Base-by-base conservation (phyloP, 1,284 basidiomycete species). In the Trametes sp. region DNA sequence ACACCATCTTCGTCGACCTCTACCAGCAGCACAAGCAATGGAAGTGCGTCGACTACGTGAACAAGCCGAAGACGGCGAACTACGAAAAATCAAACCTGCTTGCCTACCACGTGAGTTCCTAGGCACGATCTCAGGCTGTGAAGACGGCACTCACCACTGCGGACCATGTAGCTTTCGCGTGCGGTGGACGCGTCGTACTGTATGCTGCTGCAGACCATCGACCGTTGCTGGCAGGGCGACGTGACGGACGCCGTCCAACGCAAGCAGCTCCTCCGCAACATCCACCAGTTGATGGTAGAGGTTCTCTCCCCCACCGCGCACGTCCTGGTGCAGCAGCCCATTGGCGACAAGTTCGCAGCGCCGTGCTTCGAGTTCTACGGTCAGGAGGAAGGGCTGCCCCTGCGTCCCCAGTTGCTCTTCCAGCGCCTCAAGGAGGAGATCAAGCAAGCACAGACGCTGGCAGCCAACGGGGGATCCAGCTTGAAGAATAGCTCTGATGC, bases 161-260 rank as follows among this genome's bases (percentile, higher is more conserved):
- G 29, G 11, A 8, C 21, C 1, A 3, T n/a, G 28, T 26, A 70
- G 69, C 52, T 70, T 35, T 60, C 61, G 23, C 57, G 59, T 33
- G 65, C 68, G 4, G 57, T 65, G 26, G 54, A 69, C 44, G 66
- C 68, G 10, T 46, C 62, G 21, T 70, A 65, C 54, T 69, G 69
- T 59, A 66, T 67, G 36, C 54, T 70, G n/a, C 59, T 70, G 10
- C 59, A 62, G 42, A 68, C 66, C n/a, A 57, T 70, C 44, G 63
- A 70, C 38, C 59, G 58, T 29, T 55, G 53, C 10, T 69, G 68
- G 65, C 24, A 57, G 35, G 67, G 54, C 31, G 21, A 24, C 31
- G 21, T 51, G 6, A n/a, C 14, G 8, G 41, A 54, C 38, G 44
- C 31, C 23, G 35, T 33, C 23, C n/a, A 48, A 42, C 63, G 66